Conservation (phyloP, 1,284 basidiomycete genomes). For the Ustilago sp. region DNA sequence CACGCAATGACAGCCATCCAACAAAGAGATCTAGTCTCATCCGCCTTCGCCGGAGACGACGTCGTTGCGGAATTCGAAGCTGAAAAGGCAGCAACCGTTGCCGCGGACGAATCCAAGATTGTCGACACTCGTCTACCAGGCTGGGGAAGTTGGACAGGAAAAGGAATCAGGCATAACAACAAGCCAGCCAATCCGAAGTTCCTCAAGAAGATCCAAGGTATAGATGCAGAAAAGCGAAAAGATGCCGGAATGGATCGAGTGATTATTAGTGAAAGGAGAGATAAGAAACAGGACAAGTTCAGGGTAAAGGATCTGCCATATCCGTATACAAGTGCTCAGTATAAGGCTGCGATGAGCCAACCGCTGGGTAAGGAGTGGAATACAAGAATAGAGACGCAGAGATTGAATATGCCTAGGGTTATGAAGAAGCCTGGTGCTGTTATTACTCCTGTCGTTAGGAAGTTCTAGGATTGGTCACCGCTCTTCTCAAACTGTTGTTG, state of each 20-base stretch:
- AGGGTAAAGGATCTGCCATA: slow-evolving; percentile 84
- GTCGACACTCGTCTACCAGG: slow-evolving; percentile 87
- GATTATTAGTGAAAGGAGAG: slow-evolving; percentile 92
- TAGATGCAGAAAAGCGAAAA: slow-evolving; percentile 81
- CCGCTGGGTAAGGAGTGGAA: slow-evolving; percentile 95
- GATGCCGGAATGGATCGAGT: slow-evolving; percentile 87
- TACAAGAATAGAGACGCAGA: slow-evolving; percentile 86
- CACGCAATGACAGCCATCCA: slow-evolving; percentile 60
- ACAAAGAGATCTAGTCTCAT: slow-evolving; percentile 88
- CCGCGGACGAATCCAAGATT: slow-evolving; percentile 82
- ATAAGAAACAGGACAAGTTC: slow-evolving; percentile 92
- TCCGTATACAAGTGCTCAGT: slow-evolving; percentile 92
- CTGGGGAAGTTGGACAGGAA: slow-evolving; percentile 95
- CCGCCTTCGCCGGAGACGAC: slow-evolving; percentile 95
- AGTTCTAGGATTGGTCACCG: slow-evolving; percentile 15
- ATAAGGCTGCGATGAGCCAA: slow-evolving; percentile 81
- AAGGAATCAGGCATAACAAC: slow-evolving; percentile 73
- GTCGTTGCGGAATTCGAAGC: slow-evolving; percentile 89
- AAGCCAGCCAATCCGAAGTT: slow-evolving; percentile 24
- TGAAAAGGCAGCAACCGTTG: slow-evolving; percentile 82
- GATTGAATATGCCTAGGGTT: slow-evolving; percentile 71
- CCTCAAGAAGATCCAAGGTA: slow-evolving; percentile 71
- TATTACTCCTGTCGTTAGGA: slow-evolving; percentile 55
- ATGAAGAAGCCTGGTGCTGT: slow-evolving; percentile 60
- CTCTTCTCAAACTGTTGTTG: neutral